Base-by-base conservation (phyloP, 164 flowering plant genomes). In the Paratinospora sagittata region DNA sequence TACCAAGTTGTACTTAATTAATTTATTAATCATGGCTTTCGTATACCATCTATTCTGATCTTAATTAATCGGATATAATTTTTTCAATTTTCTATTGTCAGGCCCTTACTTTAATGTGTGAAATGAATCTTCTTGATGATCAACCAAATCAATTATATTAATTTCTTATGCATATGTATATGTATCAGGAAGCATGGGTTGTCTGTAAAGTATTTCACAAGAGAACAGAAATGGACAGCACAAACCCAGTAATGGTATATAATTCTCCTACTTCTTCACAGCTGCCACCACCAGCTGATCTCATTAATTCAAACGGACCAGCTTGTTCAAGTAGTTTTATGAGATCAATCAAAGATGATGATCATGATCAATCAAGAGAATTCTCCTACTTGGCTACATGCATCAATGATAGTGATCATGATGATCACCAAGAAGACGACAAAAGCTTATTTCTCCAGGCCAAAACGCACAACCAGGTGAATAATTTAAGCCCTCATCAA, bases 1-100 rank as follows among this genome's bases (percentile, higher is more conserved):
- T 84, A 67, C 43, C 16, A n/a, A 6, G 60, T 23, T 67, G 10
- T 41, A 34, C 43, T 41, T 19, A 11, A 14, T 34, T 34, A 19
- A 10, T 41, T 37, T 66, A 16, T 6, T 13, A 19, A 19, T 58
- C 24, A 58, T 58, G 63, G 34, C 34, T 30, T 30, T 30, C 34
- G 4, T 30, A 30, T 30, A 1, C 34, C 34, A 4, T 30, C 34
- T 30, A 1, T 30, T 30, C 14, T 47, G 16, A 47, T 19, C 55
- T 6, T 19, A 47, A 47, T 47, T 47, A 13, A 47, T 47, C 19
- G 55, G 19, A 47, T 47, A 47, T 13, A 47, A 11, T 30, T 30
- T 30, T 4, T 30, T 30, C 34, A 30, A 30, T 30, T 30, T 30
- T 30, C 34, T 30, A 4, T 30, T 2, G 34, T 30, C 34, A 30